Base-by-base conservation (phyloP, 2,329 filamentous ascomycete species). In the Dryadomyces quercus-mongolicae region DNA sequence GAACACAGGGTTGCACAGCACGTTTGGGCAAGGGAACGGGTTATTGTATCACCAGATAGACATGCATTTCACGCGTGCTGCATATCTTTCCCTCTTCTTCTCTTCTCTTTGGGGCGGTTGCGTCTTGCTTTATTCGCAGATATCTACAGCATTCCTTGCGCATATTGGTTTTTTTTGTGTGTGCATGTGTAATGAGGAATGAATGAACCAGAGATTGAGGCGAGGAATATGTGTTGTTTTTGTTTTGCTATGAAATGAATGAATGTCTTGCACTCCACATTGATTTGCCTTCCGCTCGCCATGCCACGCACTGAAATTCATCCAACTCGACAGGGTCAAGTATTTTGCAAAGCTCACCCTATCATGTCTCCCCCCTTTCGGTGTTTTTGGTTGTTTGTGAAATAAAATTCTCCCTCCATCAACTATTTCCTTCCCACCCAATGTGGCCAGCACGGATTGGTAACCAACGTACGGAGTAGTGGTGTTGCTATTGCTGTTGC, bases 381-480 rank as follows among this genome's bases (percentile, higher is more conserved):
- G 36, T 40, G 3, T 40, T 40, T 9, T 16, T 40, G 36, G 10
- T 40, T 40, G 36, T 13, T 4, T 38, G n/a, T n/a, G n/a, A n/a
- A 31, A 31, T 31, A 8, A 5, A 31, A 31, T 5, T 12, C 38
- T 42, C 38, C 16, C 16, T n/a, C 15, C 38, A n/a, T 5, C 38
- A 42, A 13, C 38, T 10, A 42, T 13, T n/a, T n/a, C 12, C 38
- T 12, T 42, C n/a, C n/a, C 38, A n/a, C 38, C 25, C 46, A 18
- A 22, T 49, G 47, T 49, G 47, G n/a, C 47, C 34, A 49, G 47
- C 47, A 49, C 47, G 13, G 18, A 40, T 36, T n/a, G 16, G 47
- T 42, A 56, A 51, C 52, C 55, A 54, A 52, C 51, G 50, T 45
- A 34, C 25, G 25, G 25, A 31, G 25, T 31, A 31, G 25, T 31